phyloP scores from a whole-genome alignment of 805 yeast genomes.

The Pichia ethanolica region DNA sequence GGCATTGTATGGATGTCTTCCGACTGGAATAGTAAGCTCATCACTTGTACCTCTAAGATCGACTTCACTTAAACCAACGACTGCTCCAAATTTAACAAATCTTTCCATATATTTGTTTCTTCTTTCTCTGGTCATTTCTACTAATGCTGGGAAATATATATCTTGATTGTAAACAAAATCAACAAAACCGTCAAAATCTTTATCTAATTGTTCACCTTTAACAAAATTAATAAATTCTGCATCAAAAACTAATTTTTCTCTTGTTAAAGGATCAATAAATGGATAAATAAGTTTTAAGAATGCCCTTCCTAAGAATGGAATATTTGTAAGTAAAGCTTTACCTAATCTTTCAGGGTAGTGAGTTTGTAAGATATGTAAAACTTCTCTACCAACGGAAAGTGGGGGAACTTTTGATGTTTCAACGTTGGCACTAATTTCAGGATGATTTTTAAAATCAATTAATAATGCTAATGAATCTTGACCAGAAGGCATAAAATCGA shows the following conservation, averaged over 20 bases:
- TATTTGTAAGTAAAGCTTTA: conserved; percentile 81
- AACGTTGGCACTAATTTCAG: conserved; percentile 42
- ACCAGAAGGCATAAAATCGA: conserved; percentile 93
- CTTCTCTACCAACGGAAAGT: conserved; percentile 81
- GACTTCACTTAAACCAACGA: conserved; percentile 73
- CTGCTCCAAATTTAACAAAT: conserved; percentile 63
- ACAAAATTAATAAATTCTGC: conserved; percentile 82
- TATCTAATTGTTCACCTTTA: conserved; percentile 73
- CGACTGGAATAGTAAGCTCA: conserved; percentile 24
- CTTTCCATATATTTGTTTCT: conserved; percentile 58
- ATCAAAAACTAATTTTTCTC: conserved; percentile 88
- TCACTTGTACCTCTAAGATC: conserved; percentile 51
- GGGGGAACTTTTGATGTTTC: conserved; percentile 77
- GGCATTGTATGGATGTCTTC: conserved; percentile 22
- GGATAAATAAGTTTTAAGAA: conserved; percentile 89
- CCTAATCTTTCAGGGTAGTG: conserved; percentile 98
- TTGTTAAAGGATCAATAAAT: conserved; percentile 90
- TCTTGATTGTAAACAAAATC: conserved; percentile 80
- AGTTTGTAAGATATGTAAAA: conserved; percentile 85
- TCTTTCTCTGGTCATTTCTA: conserved; percentile 50
- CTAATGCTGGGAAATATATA: conserved; percentile 69
- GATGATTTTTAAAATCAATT: conserved; percentile 85
- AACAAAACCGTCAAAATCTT: conserved; percentile 76
- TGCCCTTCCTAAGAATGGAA: conserved; percentile 92
- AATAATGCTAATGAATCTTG: conserved; percentile 89